These are phyloP conservation scores for Hypoxylon fuscum DNA, from an alignment of 495 filamentous ascomycete genomes.

Conservation along the genomic window DNA sequence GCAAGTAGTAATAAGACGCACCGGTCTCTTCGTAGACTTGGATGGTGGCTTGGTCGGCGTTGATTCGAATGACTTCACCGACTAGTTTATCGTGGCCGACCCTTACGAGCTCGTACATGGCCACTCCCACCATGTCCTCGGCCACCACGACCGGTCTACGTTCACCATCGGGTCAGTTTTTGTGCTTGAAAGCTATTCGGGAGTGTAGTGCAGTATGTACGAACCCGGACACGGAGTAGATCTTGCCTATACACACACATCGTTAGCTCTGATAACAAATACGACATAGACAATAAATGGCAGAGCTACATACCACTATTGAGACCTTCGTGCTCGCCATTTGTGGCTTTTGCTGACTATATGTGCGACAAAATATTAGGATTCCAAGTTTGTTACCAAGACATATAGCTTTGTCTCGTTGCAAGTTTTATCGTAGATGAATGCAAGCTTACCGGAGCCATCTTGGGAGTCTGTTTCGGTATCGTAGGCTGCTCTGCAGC, in stretches of 20 bases:
- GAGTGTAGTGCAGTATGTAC: conserved; percentile 37
- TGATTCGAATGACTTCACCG: conserved; percentile 98
- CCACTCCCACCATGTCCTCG: conserved; percentile 98
- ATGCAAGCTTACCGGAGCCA: conserved; percentile 67
- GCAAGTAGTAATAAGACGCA: conserved; percentile 49
- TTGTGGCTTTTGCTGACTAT: conserved; percentile 44
- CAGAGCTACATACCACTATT: conserved; percentile 45
- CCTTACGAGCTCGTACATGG: conserved; percentile 98
- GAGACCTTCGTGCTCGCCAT: conserved; percentile 51
- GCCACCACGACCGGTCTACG: conserved; percentile 91
- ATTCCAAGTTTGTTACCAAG: background rate
- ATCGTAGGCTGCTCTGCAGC: conserved; percentile 41
- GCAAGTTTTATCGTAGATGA: conserved; percentile 11
- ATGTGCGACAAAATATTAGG: conserved; percentile 23
- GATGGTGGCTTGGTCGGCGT: conserved; percentile 92
- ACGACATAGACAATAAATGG: background rate
- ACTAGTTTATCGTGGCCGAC: conserved; percentile 91
- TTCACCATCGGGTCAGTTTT: conserved; percentile 42
- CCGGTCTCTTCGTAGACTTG: conserved; percentile 99
- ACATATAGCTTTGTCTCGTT: conserved; percentile 16
- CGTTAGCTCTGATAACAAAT: conserved; percentile 21
- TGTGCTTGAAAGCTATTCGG: background rate
- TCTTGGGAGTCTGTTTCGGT: conserved; percentile 56
- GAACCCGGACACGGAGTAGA: conserved; percentile 85
- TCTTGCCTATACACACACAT: conserved; percentile 63